Base-by-base conservation (phyloP, 805 yeast species). In the Hermanozyma aechmeae region DNA sequence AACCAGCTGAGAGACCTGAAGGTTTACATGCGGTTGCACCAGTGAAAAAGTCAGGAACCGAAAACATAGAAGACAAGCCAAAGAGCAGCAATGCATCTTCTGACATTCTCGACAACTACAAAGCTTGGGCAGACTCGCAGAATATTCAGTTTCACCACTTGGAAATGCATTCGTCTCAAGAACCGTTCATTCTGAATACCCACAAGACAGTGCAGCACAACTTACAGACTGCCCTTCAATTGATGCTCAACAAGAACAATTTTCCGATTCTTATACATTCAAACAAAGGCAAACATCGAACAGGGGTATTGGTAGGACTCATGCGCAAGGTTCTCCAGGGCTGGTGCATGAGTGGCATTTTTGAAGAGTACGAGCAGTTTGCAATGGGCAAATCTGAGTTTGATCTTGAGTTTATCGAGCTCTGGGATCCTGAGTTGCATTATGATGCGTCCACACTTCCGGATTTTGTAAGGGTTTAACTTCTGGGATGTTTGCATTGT, bases 221-320 rank as follows among this genome's bases (percentile, higher is more conserved):
- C 2, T 66, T 86, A 33, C 61, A 72, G 24, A 48, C 55, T 14
- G 77, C 83, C 1, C 56, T 81, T 24, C 61, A 69, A 32, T 44
- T 79, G 21, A 61, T 81, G 27, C 49, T 76, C 18, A 70, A 79
- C 43, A 64, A 63, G 26, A 73, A 76, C 10, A 86, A 86, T 50
- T 84, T 80, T 49, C 98, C 98, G 1, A 74, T 89, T 9, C 61
- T 89, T 32, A 71, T 89, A 9, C 97, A 92, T 51, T 85, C 96
- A 3, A 85, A 92, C 53, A 89, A 89, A 58, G 98, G 98, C n/a
- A 92, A 92, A 52, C 98, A 89, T 51, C 58, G 98, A 24, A 87
- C 85, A 3, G 97, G 97, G 0, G 87, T 92, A 1, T 62, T 87
- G 24, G 93, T 87, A n/a, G 98, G 96, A 0, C 66, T 85, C 17